Evolutionary conservation across 345 rosid genomes (phyloP).

Genomic region (Sapria himalayana): DNA sequence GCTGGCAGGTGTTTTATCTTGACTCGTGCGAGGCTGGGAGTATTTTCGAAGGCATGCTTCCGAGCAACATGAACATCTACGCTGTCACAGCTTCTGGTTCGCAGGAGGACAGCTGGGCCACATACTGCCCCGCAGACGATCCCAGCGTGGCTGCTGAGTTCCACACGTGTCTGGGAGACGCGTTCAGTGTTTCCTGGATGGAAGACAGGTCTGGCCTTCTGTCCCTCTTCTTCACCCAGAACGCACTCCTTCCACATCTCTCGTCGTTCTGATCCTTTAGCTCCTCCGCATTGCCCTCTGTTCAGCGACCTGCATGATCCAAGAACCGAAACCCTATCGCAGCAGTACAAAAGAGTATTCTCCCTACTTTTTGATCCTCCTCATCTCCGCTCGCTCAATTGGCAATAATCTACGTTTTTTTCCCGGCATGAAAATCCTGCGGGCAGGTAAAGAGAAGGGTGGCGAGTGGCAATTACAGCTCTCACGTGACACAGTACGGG

Average conservation of each 20-base stretch:
- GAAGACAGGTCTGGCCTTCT: constrained; percentile 35
- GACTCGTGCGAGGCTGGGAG: constrained; percentile 62
- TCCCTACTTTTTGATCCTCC: background rate
- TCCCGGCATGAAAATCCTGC: background rate
- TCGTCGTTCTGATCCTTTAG: no score
- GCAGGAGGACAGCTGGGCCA: constrained; percentile 30
- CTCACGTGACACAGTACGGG: constrained; percentile 51
- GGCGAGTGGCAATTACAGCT: constrained; percentile 10
- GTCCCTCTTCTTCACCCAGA: background rate
- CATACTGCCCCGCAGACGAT: constrained; percentile 18
- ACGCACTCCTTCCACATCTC: no score
- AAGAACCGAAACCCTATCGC: constrained; percentile 26
- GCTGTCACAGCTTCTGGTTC: constrained; percentile 45
- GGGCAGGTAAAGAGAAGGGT: constrained; percentile 26
- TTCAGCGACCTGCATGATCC: constrained; percentile 35
- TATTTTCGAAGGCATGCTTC: constrained; percentile 38
- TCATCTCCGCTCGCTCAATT: background rate
- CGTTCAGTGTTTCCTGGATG: constrained; percentile 59
- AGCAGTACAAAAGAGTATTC: constrained; percentile 26
- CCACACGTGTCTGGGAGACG: constrained; percentile 39
- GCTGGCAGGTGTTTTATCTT: constrained; percentile 27
- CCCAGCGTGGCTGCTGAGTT: constrained; percentile 13
- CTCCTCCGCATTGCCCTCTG: no score
- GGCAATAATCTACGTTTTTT: background rate
- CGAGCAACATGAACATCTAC: constrained; percentile 15